phyloP scores from a whole-genome alignment of 805 yeast species.

The Lachancea nothofagi region DNA sequence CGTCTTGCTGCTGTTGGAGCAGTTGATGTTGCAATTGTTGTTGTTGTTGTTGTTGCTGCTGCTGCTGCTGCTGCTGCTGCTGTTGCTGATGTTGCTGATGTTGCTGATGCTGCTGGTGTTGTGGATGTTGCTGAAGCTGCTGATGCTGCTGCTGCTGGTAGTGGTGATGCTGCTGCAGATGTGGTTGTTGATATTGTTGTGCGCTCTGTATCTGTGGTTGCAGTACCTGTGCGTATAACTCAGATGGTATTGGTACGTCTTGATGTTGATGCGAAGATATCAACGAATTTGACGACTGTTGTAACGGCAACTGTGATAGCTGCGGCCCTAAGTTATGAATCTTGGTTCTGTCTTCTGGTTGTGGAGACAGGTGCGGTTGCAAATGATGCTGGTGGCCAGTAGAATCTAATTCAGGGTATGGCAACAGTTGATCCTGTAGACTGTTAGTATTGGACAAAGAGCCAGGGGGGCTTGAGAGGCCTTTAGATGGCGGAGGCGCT shows the following conservation, averaged over 20 bases:
- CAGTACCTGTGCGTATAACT: slow-evolving; percentile 12
- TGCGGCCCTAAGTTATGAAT: slow-evolving; percentile 4
- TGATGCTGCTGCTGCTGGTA: slow-evolving; percentile 3
- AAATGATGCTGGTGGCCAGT: slow-evolving; percentile 7
- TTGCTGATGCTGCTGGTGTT: neutral
- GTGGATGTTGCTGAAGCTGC: slow-evolving; percentile 5
- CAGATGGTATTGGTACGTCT: slow-evolving; percentile 4
- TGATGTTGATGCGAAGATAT: slow-evolving; percentile 1
- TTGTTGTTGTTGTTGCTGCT: slow-evolving; percentile 10
- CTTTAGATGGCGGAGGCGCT: slow-evolving; percentile 7
- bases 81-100: neutral
- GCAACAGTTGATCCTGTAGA: slow-evolving; percentile 21
- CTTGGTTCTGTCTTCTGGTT: slow-evolving; percentile 1
- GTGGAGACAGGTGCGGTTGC: slow-evolving; percentile 6
- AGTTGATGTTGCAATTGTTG: slow-evolving; percentile 13
- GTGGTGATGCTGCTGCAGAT: slow-evolving; percentile 7
- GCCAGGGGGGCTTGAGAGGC: slow-evolving; percentile 4
- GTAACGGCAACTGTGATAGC: neutral
- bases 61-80: slow-evolving; percentile 1
- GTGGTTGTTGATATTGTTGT: slow-evolving; percentile 12
- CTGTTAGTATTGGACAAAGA: slow-evolving; percentile 13
- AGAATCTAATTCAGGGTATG: slow-evolving; percentile 22
- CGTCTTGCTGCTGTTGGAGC: slow-evolving; percentile 11
- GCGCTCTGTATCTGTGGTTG: slow-evolving; percentile 1
- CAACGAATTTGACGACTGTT: neutral